Evolutionary conservation across 2,329 filamentous ascomycete genomes (phyloP), one percentile per base, ranked within the genome.

Genomic region (Arthrobotrys sinensis): DNA sequence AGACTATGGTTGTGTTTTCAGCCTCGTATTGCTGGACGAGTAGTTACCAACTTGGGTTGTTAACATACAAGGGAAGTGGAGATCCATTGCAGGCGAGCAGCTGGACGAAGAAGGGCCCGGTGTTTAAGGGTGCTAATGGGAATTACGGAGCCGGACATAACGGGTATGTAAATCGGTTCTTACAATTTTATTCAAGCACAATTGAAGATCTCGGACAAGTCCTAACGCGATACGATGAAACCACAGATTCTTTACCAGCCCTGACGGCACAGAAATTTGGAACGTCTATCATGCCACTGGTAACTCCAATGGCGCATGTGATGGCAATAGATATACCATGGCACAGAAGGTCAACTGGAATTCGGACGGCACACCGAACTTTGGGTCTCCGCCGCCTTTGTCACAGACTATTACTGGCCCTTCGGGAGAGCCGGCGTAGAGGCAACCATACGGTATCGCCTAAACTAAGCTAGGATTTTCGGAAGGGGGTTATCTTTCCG

Each of bases 121-220:
- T 88, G 1, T 86, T 90, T 43, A 86, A 84, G 19, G 86, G 85
- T 52, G 87, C 86, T 1, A 89, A 89, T 75, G 88, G 88, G 2
- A 88, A 89, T 81, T 89, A 87, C 62, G 88, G 88, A 12, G 87
- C 88, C 0, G 88, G 87, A 0, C 88, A 89, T 78, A 89, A 89
- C 80, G 84, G 84, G 83, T 85, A 79, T 40, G 80, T 79, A 7
- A 43, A 36, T 67, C 34, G 8, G 24, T 28, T n/a, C 36, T 24
- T 53, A 65, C 12, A 64, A 28, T n/a, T 52, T 52, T 14, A n/a
- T 19, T 4, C 36, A 3, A 32, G 19, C 24, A 24, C 11, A 28
- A 28, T 2, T 28, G 24, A 28, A 28, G 24, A 4, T 28, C 4
- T 2, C 4, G 24, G 4, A 28, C 24, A 28, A 28, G 24, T 28